Conservation (phyloP, 2,329 filamentous ascomycete species). For the Emergomyces pasteurianus region DNA sequence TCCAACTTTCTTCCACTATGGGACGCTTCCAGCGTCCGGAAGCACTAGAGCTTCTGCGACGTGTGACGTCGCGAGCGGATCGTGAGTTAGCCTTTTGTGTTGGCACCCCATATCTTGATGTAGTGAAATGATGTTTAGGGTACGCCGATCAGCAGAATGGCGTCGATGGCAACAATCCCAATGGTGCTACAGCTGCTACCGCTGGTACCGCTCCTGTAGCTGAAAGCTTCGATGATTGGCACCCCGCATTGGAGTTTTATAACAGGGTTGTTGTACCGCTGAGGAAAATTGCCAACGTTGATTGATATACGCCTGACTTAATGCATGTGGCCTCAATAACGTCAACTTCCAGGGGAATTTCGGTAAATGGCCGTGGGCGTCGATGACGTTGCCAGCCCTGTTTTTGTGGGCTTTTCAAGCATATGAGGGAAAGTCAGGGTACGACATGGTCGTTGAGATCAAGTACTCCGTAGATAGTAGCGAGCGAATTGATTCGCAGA, state of each 20-base stretch:
- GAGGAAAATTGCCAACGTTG: background rate
- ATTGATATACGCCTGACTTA: background rate
- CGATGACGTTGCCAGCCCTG: background rate
- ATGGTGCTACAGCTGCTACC: background rate
- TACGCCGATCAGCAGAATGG: background rate
- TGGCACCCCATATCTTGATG: background rate
- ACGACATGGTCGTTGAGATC: background rate
- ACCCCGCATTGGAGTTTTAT: slow-evolving; percentile 1
- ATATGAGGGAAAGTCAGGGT: background rate
- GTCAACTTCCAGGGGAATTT: background rate
- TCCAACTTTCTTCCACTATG: background rate
- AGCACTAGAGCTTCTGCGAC: background rate
- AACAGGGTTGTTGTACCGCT: background rate
- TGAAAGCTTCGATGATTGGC: background rate
- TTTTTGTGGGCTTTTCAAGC: background rate
- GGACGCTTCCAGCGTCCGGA: background rate
- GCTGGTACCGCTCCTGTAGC: background rate
- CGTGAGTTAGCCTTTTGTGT: background rate
- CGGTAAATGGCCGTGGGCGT: background rate
- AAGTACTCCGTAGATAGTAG: no score
- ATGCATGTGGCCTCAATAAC: background rate
- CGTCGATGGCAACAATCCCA: background rate
- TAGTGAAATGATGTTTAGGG: background rate
- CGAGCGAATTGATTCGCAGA: background rate
- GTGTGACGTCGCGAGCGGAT: background rate